Evolutionary conservation across 2,329 filamentous ascomycete genomes (phyloP).

Genomic region (Lomentospora prolificans): DNA sequence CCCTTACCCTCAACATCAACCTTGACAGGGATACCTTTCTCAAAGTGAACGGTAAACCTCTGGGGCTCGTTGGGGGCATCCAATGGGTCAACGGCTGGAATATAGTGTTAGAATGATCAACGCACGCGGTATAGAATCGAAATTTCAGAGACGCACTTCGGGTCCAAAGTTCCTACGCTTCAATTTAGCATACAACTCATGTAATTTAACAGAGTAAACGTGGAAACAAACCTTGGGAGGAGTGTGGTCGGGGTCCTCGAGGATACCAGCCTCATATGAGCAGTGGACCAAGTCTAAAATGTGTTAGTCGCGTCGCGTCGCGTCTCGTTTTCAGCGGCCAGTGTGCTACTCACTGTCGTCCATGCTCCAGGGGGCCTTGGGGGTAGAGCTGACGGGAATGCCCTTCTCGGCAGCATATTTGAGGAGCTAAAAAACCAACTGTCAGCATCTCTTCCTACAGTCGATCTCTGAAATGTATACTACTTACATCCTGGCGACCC

Average conservation of each 20-base stretch:
- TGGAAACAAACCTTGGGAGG: slow-evolving; percentile 34
- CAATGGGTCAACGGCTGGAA: slow-evolving; percentile 42
- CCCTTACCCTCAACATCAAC: slow-evolving; percentile 42
- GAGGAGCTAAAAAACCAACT: slow-evolving; percentile 31
- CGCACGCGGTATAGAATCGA: background rate
- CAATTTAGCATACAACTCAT: too few species aligned
- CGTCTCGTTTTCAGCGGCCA: slow-evolving; percentile 8
- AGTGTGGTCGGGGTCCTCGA: slow-evolving; percentile 48
- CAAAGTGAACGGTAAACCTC: slow-evolving; percentile 56
- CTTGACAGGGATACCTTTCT: slow-evolving; percentile 59
- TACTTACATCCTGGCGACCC: slow-evolving; percentile 52
- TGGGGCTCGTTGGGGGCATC: slow-evolving; percentile 54
- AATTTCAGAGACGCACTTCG: slow-evolving; percentile 42
- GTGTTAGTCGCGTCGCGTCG: background rate
- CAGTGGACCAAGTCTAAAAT: slow-evolving; percentile 60
- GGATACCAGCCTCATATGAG: slow-evolving; percentile 68
- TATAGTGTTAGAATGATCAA: slow-evolving; percentile 12
- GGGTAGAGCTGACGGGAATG: slow-evolving; percentile 65
- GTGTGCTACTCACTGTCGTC: too few species aligned
- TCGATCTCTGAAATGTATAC: slow-evolving; percentile 29
- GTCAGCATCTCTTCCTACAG: too few species aligned
- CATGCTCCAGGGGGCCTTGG: slow-evolving; percentile 59
- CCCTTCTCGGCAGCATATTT: slow-evolving; percentile 57
- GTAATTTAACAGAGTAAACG: too few species aligned
- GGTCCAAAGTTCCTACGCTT: background rate